phyloP scores from a whole-genome alignment of 768 basidiomycete genomes.

The Amanita thiersii region DNA sequence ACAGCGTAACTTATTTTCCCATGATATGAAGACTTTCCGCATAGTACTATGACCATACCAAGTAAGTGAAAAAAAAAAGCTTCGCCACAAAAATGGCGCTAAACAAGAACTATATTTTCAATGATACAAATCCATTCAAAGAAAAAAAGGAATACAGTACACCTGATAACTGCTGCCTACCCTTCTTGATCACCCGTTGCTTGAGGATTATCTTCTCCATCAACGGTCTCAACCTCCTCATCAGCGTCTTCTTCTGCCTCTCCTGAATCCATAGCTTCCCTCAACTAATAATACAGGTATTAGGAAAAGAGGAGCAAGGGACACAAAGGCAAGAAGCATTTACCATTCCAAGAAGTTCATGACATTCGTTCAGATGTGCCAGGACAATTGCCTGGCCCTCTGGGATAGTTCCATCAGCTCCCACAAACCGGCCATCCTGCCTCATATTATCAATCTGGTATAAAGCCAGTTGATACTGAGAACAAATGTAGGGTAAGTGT shows the following conservation, averaged over 20 bases:
- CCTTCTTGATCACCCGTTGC: not conserved
- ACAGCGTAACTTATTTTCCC: too few relatives aligned
- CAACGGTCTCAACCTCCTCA: conserved; percentile 42
- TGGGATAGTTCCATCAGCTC: conserved; percentile 80
- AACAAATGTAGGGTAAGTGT: not conserved
- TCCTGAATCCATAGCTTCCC: conserved; percentile 75
- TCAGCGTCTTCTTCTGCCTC: conserved; percentile 50
- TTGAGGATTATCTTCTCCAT: conserved; percentile 17
- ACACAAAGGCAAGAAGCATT: conserved; percentile 13
- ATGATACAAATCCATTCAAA: too few relatives aligned
- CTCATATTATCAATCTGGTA: conserved; percentile 93
- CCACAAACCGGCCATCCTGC: conserved; percentile 89
- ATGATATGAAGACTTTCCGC: too few relatives aligned
- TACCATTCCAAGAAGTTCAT: conserved; percentile 93
- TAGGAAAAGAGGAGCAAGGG: not conserved
- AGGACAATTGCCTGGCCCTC: conserved; percentile 96
- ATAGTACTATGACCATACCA: too few relatives aligned
- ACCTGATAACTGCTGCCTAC: too few relatives aligned
- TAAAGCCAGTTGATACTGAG: conserved; percentile 85
- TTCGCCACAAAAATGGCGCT: too few relatives aligned
- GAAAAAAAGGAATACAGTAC: too few relatives aligned
- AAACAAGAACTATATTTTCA: too few relatives aligned
- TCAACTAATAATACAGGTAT: conserved; percentile 38
- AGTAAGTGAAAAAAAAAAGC: too few relatives aligned
- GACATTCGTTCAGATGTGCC: conserved; percentile 93